Evolutionary conservation across 495 filamentous ascomycete species (phyloP), one percentile per base, ranked within the genome.

Genomic region (Mytilinidion resinicola): DNA sequence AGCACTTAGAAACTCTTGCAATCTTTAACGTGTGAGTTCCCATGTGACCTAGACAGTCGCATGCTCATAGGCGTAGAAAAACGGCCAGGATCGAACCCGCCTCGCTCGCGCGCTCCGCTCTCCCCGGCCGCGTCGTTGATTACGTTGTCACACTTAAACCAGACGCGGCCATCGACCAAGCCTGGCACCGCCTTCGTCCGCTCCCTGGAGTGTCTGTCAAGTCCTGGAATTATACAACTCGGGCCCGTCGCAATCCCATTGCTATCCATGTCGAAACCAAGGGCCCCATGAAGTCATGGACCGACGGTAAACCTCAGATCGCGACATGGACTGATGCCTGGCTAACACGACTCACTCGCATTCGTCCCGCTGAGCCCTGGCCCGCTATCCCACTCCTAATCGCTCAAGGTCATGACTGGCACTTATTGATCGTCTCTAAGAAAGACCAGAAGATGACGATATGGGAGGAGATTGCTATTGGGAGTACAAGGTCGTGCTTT

Each of bases 351-450:
- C 57, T 60, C 51, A n/a, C n/a, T n/a, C n/a, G n/a, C n/a, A n/a
- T 12, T 20, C 30, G 12, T 57, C 36, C 57, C 10, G 47, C 57
- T 30, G 38, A 9, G 38, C 21, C 57, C n/a, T n/a, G n/a, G n/a
- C n/a, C n/a, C n/a, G n/a, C n/a, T n/a, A n/a, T n/a, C n/a, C 61
- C 59, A 51, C 42, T 64, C 15, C 51, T 61, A 14, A 61, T 56
- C 47, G 61, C 39, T 12, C 61, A 64, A 51, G 61, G 59, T 19
- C 58, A 64, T 51, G 51, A 64, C 36, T 62, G 59, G 61, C 61
- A 62, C 51, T 54, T 64, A n/a, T 47, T 61, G 25, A 57, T 61
- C 41, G 58, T 61, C 43, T 51, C 58, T 3, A 56, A 41, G 14
- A 52, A 56, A 30, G 59, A 51, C n/a, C 35, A 52, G n/a, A 53